Percentiles rank a stretch among this genome's conserved stretches.
Conservation (phyloP, 179 eudicot genomes). For the Carnegiea gigantea region DNA sequence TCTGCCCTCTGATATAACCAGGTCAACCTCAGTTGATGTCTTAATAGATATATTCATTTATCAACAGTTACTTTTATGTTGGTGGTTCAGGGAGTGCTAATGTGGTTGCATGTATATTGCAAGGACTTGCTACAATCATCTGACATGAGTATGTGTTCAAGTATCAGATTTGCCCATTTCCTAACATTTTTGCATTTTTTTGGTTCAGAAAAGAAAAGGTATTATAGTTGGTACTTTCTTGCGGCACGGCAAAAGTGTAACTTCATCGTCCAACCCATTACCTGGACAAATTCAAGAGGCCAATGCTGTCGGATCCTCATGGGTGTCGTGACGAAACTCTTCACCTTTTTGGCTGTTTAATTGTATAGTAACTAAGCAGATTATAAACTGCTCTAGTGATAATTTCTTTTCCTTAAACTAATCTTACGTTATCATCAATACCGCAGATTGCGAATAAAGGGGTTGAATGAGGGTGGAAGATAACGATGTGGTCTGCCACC, state of each 20-base stretch:
- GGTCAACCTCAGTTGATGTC: too few species aligned
- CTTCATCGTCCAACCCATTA: conserved; percentile 14
- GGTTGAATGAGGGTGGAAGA: not conserved
- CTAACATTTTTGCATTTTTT: not conserved
- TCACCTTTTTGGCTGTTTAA: conserved; percentile 23
- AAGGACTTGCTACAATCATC: too few species aligned
- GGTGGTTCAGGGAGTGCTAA: not conserved
- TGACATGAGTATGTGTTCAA: not conserved
- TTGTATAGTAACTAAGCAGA: conserved; percentile 13
- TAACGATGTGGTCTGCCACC: conserved; percentile 17
- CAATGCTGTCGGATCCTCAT: conserved; percentile 16
- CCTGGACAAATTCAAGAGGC: conserved; percentile 17
- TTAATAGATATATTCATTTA: too few species aligned
- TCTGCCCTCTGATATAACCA: too few species aligned
- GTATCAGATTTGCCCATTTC: not conserved
- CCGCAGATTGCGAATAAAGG: not conserved
- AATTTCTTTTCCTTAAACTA: conserved; percentile 19
- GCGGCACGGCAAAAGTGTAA: conserved; percentile 16
- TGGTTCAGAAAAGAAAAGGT: not conserved
- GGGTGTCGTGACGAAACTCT: conserved; percentile 13
- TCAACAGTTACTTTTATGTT: too few species aligned
- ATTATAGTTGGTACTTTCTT: not conserved
- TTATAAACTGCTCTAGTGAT: conserved; percentile 12
- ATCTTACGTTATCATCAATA: not conserved
- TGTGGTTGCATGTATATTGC: too few species aligned